Evolutionary conservation across 345 rosid genomes (phyloP).

Genomic region (Linum tenue): DNA sequence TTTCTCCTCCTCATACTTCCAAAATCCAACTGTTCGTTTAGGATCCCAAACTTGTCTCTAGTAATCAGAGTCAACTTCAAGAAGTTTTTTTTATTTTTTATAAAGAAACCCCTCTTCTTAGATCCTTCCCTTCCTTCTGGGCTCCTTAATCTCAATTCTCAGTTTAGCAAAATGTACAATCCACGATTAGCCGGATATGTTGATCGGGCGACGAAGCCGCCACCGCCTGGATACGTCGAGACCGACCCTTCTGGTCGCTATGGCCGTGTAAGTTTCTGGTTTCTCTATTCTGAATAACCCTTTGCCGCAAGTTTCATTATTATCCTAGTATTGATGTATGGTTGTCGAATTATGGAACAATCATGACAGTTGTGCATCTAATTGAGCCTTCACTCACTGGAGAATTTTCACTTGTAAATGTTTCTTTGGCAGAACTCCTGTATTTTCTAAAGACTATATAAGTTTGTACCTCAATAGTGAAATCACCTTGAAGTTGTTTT

Average conservation of each 20-base stretch:
- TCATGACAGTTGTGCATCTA: no score
- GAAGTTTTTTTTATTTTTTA: no score
- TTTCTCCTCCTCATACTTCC: neutral
- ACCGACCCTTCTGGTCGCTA: slow-evolving; percentile 45
- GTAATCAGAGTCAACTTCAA: neutral
- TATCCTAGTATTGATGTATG: no score
- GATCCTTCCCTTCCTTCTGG: slow-evolving; percentile 3
- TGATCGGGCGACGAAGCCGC: neutral
- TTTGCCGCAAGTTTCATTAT: no score
- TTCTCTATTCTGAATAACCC: neutral
- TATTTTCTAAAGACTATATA: no score
- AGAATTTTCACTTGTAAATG: no score
- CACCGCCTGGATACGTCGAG: slow-evolving; percentile 14
- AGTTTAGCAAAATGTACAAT: slow-evolving; percentile 30
- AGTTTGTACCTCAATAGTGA: no score
- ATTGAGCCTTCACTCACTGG: no score
- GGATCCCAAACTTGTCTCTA: slow-evolving; percentile 1
- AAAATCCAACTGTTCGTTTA: neutral
- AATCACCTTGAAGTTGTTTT: no score
- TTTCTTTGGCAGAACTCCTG: no score
- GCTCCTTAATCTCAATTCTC: slow-evolving; percentile 7
- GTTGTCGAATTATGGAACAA: no score
- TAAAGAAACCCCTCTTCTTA: no score
- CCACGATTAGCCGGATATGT: slow-evolving; percentile 22
- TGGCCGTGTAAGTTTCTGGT: slow-evolving; percentile 35